Evolutionary conservation across 2,329 filamentous ascomycete species (phyloP).

Genomic region (Xenosphaeropsis pyriputrescens): DNA sequence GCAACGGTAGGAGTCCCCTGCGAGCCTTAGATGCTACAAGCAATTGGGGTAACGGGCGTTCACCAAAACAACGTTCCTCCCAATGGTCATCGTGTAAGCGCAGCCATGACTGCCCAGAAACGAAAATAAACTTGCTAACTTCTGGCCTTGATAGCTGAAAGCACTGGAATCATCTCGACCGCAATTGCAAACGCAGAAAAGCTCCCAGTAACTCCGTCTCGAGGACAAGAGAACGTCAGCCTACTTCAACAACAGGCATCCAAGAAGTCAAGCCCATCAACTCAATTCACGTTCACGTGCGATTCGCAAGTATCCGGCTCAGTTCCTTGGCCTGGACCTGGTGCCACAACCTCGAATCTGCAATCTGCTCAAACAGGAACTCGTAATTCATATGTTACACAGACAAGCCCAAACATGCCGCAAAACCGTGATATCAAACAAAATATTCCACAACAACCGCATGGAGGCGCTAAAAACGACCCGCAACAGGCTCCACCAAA

Average conservation of each 20-base stretch:
- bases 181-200: slow-evolving; percentile 83
- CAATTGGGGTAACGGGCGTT: slow-evolving; percentile 18
- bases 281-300: slow-evolving; percentile 94
- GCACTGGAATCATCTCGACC: slow-evolving; percentile 70
- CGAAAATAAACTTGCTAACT: no score
- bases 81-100: slow-evolving; percentile 17
- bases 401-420: slow-evolving; percentile 15
- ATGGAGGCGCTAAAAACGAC: slow-evolving; percentile 21
- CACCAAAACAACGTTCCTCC: slow-evolving; percentile 16
- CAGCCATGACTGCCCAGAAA: no score
- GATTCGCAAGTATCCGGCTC: slow-evolving; percentile 76
- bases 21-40: slow-evolving; percentile 38
- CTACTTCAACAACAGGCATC: slow-evolving; percentile 56
- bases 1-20: slow-evolving; percentile 46
- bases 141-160: slow-evolving; percentile 29
- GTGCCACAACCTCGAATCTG: slow-evolving; percentile 8
- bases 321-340: slow-evolving; percentile 54
- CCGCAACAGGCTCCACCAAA: slow-evolving; percentile 26
- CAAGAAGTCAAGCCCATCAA: slow-evolving; percentile 50
- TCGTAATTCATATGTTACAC: slow-evolving; percentile 14
- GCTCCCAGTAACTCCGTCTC: slow-evolving; percentile 37
- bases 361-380: no score
- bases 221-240: slow-evolving; percentile 66
- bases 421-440: slow-evolving; percentile 1
- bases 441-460: neutral